Conservation (phyloP, 2,329 filamentous ascomycete genomes). For the Alternaria rosae region DNA sequence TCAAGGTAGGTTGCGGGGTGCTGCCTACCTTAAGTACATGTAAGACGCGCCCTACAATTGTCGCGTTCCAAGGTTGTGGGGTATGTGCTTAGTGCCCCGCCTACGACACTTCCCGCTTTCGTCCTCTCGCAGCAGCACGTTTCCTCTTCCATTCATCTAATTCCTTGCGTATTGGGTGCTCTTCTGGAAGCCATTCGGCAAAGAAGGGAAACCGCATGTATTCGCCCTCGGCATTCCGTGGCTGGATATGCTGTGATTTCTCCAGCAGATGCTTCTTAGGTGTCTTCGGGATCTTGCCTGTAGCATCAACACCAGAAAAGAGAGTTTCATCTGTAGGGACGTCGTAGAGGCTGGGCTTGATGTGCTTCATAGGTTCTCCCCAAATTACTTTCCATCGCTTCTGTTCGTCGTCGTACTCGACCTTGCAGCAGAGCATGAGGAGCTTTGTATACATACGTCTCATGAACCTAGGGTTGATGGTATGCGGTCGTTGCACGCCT, state of each 20-base stretch:
- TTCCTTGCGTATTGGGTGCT: conserved; percentile 27
- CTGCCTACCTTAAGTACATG: background rate
- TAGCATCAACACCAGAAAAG: conserved; percentile 40
- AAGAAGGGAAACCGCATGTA: conserved; percentile 34
- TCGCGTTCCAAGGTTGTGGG: conserved; percentile 17
- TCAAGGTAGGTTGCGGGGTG: background rate
- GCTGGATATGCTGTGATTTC: conserved; percentile 11
- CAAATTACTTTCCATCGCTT: conserved; percentile 38
- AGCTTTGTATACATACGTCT: conserved; percentile 54
- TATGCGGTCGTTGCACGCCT: conserved; percentile 40
- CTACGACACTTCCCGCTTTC: conserved; percentile 3
- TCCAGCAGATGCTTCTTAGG: conserved; percentile 6
- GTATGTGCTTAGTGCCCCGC: conserved; percentile 13
- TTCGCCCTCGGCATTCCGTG: conserved; percentile 26
- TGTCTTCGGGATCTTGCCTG: conserved; percentile 15
- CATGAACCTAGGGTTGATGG: conserved; percentile 56
- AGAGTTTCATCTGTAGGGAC: conserved; percentile 30
- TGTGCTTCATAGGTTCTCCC: conserved; percentile 26
- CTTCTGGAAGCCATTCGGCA: conserved; percentile 25
- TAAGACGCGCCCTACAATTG: conserved; percentile 20
- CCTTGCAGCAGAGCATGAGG: conserved; percentile 52
- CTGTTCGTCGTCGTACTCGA: conserved; percentile 47
- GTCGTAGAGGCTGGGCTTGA: conserved; percentile 20
- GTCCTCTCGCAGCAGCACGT: conserved; percentile 14
- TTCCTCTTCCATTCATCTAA: conserved; percentile 30